Evolutionary conservation across 805 yeast species (phyloP).

Genomic region (Kregervanrija pseudodelftensis): DNA sequence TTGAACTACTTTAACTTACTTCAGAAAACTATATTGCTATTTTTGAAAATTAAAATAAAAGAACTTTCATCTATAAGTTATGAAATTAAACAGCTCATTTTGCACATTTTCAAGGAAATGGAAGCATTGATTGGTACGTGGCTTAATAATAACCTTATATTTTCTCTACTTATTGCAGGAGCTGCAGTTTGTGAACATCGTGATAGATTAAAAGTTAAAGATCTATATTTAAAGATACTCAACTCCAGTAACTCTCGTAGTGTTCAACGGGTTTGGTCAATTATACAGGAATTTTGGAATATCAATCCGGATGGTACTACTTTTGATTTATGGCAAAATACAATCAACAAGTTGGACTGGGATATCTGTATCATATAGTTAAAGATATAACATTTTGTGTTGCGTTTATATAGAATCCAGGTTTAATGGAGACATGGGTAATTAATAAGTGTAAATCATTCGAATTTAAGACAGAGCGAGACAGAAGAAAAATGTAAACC

Average conservation of each 20-base stretch:
- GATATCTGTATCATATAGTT: slow-evolving; percentile 17
- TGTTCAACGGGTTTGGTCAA: slow-evolving; percentile 14
- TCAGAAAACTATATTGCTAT: slow-evolving; percentile 14
- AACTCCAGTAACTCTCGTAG: slow-evolving; percentile 8
- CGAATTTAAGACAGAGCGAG: background rate
- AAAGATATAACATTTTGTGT: background rate
- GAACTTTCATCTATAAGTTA: slow-evolving; percentile 16
- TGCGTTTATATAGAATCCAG: background rate
- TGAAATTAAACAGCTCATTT: slow-evolving; percentile 16
- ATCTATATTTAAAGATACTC: slow-evolving; percentile 11
- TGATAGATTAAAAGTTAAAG: slow-evolving; percentile 17
- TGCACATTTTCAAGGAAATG: slow-evolving; percentile 15
- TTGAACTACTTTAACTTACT: slow-evolving; percentile 16
- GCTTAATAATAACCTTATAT: slow-evolving; percentile 13
- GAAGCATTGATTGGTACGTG: slow-evolving; percentile 8
- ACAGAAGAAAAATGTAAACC: slow-evolving; percentile 1
- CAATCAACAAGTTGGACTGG: slow-evolving; percentile 18
- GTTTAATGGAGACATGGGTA: background rate
- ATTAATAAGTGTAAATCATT: background rate
- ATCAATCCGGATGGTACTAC: slow-evolving; percentile 18
- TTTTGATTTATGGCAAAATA: slow-evolving; percentile 18
- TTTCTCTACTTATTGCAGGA: slow-evolving; percentile 19
- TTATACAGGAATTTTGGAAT: slow-evolving; percentile 20
- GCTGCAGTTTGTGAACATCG: slow-evolving; percentile 21
- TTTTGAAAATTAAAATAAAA: slow-evolving; percentile 14